Conservation (phyloP, 495 filamentous ascomycete genomes). For the Xylaria curta region DNA sequence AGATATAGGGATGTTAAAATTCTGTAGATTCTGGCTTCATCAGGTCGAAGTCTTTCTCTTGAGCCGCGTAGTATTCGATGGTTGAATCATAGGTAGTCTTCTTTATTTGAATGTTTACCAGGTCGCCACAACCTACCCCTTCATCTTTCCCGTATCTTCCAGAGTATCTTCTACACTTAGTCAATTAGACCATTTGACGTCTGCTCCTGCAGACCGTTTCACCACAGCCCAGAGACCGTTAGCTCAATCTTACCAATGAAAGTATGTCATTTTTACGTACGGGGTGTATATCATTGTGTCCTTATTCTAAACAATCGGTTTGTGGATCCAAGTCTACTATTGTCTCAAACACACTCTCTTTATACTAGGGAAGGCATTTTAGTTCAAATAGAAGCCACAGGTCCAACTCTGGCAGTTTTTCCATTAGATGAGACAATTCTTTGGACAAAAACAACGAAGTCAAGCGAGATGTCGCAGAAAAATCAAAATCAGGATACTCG, state of each 20-base stretch:
- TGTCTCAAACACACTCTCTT: background rate
- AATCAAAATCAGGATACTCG: background rate
- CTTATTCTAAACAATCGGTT: background rate
- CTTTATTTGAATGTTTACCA: background rate
- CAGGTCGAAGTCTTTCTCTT: background rate
- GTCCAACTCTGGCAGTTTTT: background rate
- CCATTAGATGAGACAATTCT: background rate
- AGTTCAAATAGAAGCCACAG: background rate
- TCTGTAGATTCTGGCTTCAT: background rate
- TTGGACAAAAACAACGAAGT: background rate
- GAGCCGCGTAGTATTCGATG: background rate
- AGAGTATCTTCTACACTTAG: background rate
- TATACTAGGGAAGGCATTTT: background rate
- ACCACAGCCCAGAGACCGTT: background rate
- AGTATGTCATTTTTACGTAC: background rate
- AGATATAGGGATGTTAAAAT: background rate
- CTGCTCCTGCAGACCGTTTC: background rate
- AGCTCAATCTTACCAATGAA: background rate
- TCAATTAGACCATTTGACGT: background rate
- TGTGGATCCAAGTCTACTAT: background rate
- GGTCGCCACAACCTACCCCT: background rate
- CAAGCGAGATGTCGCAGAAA: background rate
- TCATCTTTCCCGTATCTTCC: background rate
- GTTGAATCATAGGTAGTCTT: background rate
- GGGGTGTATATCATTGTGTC: background rate